Base-by-base conservation (phyloP, 768 basidiomycete species). In the Boletus rex-veris region DNA sequence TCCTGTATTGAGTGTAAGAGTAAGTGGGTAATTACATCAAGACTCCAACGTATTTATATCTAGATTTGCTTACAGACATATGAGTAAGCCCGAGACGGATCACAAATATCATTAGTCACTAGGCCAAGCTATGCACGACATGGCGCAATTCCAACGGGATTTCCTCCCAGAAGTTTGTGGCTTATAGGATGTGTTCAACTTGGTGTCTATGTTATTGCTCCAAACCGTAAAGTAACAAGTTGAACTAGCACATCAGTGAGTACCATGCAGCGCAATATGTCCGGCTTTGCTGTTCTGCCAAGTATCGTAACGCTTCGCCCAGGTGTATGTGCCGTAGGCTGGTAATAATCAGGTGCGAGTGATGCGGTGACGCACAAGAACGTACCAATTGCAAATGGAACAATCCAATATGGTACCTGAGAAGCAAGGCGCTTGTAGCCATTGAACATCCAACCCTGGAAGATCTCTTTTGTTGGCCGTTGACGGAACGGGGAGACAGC, bases 401-500 rank as follows among this genome's bases (percentile, higher is more conserved):
- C 69, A 48, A 82, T 75, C 73, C 88, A 90, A 75, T 93, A 94
- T 39, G 90, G 75, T 31, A 83, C 75, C 67, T 94, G 88, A 52
- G 77, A 76, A 38, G 84, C 82, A 48, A 92, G 69, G 58, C 94
- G 84, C 50, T 79, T 80, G 78, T 85, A 89, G 36, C 92, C 93
- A 73, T 92, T 92, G 80, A 93, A 91, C 62, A 92, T 67, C 77
- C 90, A 96, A 60, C 73, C 82, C 51, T 79, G 77, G 66, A 93
- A 68, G 64, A 85, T 81, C 50, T 88, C 77, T 45, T 87, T 84
- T 39, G 85, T 81, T 16, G 89, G 83, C 54, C 82, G 84, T 59
- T 88, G 81, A 69, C 86, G 84, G 76, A 81, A 88, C 8, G 92
- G 89, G n/a, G 93, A 93, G 58, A 94, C 64, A 59, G 80, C 94